phyloP scores from a whole-genome alignment of 2,329 filamentous ascomycete species.

The Bipolaris sorokiniana region DNA sequence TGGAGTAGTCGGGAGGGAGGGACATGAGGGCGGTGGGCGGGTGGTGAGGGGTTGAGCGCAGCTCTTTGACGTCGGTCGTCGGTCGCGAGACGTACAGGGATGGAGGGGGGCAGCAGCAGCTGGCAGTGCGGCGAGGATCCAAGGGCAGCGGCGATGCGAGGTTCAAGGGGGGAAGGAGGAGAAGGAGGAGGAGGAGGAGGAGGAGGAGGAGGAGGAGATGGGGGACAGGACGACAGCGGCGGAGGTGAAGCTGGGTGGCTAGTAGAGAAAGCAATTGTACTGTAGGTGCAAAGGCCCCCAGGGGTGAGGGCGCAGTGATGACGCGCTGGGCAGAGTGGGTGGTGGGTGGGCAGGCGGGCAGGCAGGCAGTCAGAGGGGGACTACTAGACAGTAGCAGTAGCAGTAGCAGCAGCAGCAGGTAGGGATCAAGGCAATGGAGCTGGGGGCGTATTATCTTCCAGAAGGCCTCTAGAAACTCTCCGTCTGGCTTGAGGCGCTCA shows the following conservation, averaged over 20 bases:
- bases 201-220: conserved; percentile 1
- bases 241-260: neutral
- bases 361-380: conserved; percentile 28
- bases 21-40: conserved; percentile 45
- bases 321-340: conserved; percentile 16
- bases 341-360: conserved; percentile 12
- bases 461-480: conserved; percentile 37
- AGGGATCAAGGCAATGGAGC: conserved; percentile 28
- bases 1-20: conserved; percentile 54
- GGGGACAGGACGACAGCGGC: neutral
- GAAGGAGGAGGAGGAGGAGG: neutral
- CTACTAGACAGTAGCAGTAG: conserved; percentile 19
- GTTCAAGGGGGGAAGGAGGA: neutral
- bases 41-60: conserved; percentile 45
- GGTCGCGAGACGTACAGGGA: conserved; percentile 46
- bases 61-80: conserved; percentile 44
- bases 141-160: conserved; percentile 35
- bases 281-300: conserved; percentile 1
- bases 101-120: conserved; percentile 27
- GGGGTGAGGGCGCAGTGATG: conserved; percentile 22
- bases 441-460: conserved; percentile 32
- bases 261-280: conserved; percentile 11
- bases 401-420: conserved; percentile 24
- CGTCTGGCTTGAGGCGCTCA: conserved; percentile 7
- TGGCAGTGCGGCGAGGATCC: conserved; percentile 33